Conservation (phyloP, 495 filamentous ascomycete species). For the Penicillium nucicola region DNA sequence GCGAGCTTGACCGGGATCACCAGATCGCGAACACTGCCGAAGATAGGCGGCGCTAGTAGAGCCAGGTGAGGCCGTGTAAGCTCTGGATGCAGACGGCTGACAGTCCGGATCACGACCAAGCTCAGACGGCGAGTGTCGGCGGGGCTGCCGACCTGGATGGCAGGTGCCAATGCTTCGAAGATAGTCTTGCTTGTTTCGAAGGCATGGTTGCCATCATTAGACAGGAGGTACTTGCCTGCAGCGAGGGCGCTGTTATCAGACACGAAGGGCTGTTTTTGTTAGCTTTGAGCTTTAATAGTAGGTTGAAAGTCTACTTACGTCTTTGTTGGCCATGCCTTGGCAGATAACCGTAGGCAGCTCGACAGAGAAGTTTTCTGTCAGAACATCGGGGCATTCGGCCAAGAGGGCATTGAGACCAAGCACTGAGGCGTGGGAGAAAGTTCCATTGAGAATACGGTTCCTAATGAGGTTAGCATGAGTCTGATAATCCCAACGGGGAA, state of each 20-base stretch:
- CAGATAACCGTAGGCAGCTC: slow-evolving; percentile 73
- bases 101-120: slow-evolving; percentile 84
- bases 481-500: background rate
- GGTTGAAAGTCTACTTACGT: slow-evolving; percentile 47
- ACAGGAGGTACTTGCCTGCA: slow-evolving; percentile 89
- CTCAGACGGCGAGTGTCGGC: slow-evolving; percentile 81
- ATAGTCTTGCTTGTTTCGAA: slow-evolving; percentile 71
- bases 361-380: slow-evolving; percentile 63
- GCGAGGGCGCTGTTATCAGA: slow-evolving; percentile 89
- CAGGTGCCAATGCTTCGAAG: slow-evolving; percentile 68
- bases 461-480: slow-evolving; percentile 24
- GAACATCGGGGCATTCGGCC: slow-evolving; percentile 65
- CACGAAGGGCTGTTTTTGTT: slow-evolving; percentile 61
- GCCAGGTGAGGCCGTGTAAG: slow-evolving; percentile 74
- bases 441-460: slow-evolving; percentile 69
- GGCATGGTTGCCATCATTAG: slow-evolving; percentile 45
- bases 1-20: slow-evolving; percentile 97
- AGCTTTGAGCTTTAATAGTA: slow-evolving; percentile 2
- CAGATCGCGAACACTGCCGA: slow-evolving; percentile 83
- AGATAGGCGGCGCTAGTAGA: slow-evolving; percentile 76
- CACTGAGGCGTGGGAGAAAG: slow-evolving; percentile 66
- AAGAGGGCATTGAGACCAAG: slow-evolving; percentile 87
- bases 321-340: slow-evolving; percentile 73
- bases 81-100: slow-evolving; percentile 72
- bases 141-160: slow-evolving; percentile 72